Evolutionary conservation across 2,329 filamentous ascomycete genomes (phyloP).

Genomic region (Talaromyces sp.): DNA sequence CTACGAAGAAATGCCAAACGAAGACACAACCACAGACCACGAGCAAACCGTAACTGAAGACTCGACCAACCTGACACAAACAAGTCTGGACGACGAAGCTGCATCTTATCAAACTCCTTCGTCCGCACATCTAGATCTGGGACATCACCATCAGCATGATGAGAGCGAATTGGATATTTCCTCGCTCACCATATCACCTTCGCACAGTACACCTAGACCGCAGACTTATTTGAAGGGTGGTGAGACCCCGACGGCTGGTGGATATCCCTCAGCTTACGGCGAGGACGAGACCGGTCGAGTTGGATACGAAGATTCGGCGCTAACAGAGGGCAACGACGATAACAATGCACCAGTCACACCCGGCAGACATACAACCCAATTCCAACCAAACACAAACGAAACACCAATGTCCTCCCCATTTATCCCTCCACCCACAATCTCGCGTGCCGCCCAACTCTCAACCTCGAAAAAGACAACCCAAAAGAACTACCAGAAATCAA

Average conservation of each 20-base stretch:
- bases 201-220: constrained; percentile 47
- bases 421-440: constrained; percentile 50
- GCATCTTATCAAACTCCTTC: constrained; percentile 42
- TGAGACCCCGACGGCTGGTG: constrained; percentile 43
- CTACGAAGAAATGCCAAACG: constrained; percentile 73
- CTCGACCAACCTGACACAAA: constrained; percentile 53
- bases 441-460: constrained; percentile 22
- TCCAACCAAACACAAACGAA: constrained; percentile 55
- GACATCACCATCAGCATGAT: constrained; percentile 21
- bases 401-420: constrained; percentile 59
- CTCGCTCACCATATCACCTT: constrained; percentile 41
- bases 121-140: constrained; percentile 29
- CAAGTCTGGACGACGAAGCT: constrained; percentile 32
- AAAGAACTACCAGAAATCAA: constrained; percentile 36
- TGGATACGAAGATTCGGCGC: constrained; percentile 33
- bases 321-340: constrained; percentile 29
- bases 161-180: constrained; percentile 48
- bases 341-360: constrained; percentile 33
- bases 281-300: constrained; percentile 57
- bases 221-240: constrained; percentile 32
- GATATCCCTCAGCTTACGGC: constrained; percentile 26
- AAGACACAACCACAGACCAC: constrained; percentile 52
- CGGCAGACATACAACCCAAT: constrained; percentile 28
- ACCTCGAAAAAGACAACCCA: constrained; percentile 34
- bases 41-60: constrained; percentile 54